Evolutionary conservation across 768 basidiomycete genomes (phyloP).

Genomic region (Dioszegia aurantiaca): DNA sequence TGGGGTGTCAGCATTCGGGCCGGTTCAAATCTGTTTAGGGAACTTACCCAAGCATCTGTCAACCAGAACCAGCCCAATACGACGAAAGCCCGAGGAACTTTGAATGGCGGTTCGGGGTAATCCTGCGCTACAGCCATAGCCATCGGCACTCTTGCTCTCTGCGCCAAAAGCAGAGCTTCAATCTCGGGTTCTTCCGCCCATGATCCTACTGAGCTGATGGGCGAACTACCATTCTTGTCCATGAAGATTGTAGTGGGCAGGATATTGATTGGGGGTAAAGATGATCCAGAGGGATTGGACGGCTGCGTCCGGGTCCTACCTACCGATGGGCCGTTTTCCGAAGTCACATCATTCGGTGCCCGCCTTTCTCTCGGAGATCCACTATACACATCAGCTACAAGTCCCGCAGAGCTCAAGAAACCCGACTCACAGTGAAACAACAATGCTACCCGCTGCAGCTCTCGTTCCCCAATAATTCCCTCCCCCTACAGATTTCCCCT

Average conservation of each 20-base stretch:
- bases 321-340: neutral
- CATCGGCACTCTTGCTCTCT: constrained; percentile 39
- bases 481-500: constrained; percentile 29
- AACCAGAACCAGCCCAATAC: constrained; percentile 51
- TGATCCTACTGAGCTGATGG: neutral
- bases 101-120: constrained; percentile 38
- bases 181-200: constrained; percentile 32
- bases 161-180: constrained; percentile 34
- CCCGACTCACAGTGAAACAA: constrained; percentile 36
- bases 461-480: constrained; percentile 37
- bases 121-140: constrained; percentile 45
- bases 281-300: neutral
- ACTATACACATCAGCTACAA: neutral
- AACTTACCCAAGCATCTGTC: constrained; percentile 45
- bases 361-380: constrained; percentile 1
- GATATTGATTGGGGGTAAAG: constrained; percentile 1
- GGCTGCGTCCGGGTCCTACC: no score
- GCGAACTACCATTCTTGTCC: neutral
- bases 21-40: neutral
- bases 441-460: constrained; percentile 31
- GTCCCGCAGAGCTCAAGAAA: neutral
- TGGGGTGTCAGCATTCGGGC: constrained; percentile 5
- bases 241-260: neutral
- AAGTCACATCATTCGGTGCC: neutral
- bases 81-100: constrained; percentile 37